Percentiles rank a stretch among this genome's conserved stretches.
Conservation (phyloP, 1,139 yeast genomes). For the Spathaspora sp. region DNA sequence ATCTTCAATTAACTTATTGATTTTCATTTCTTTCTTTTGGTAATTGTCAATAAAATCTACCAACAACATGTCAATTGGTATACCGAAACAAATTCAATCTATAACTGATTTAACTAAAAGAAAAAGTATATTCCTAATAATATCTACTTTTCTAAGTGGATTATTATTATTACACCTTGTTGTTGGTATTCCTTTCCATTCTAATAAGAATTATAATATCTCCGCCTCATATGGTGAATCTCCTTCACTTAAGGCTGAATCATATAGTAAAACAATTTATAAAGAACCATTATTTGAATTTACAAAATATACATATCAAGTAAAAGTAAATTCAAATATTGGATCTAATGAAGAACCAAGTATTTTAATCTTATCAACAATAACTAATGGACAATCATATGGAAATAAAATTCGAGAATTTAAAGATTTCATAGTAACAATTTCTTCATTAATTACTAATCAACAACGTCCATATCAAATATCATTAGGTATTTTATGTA, state of each 20-base stretch:
- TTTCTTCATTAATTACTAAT: slow-evolving; percentile 17
- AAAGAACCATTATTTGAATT: neutral
- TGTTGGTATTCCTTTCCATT: too few relatives aligned
- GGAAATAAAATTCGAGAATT: slow-evolving; percentile 27
- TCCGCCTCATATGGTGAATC: neutral
- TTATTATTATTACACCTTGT: too few relatives aligned
- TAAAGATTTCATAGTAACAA: slow-evolving; percentile 23
- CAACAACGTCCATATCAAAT: slow-evolving; percentile 16
- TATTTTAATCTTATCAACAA: slow-evolving; percentile 22
- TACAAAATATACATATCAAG: neutral
- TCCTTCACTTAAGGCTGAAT: neutral
- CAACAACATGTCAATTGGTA: too few relatives aligned
- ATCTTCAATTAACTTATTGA: too few relatives aligned
- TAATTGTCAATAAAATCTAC: too few relatives aligned
- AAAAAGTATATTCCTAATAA: too few relatives aligned
- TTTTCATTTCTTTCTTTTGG: too few relatives aligned
- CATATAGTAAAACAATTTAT: neutral
- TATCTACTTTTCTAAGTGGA: too few relatives aligned
- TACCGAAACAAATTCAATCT: too few relatives aligned
- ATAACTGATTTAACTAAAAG: too few relatives aligned
- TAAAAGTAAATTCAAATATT: neutral
- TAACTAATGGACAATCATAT: slow-evolving; percentile 28
- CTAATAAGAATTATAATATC: neutral
- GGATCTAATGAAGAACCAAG: slow-evolving; percentile 14
- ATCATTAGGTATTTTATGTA: slow-evolving; percentile 32